Conservation (phyloP, 1,284 basidiomycete genomes). For the Golubevia sp. region DNA sequence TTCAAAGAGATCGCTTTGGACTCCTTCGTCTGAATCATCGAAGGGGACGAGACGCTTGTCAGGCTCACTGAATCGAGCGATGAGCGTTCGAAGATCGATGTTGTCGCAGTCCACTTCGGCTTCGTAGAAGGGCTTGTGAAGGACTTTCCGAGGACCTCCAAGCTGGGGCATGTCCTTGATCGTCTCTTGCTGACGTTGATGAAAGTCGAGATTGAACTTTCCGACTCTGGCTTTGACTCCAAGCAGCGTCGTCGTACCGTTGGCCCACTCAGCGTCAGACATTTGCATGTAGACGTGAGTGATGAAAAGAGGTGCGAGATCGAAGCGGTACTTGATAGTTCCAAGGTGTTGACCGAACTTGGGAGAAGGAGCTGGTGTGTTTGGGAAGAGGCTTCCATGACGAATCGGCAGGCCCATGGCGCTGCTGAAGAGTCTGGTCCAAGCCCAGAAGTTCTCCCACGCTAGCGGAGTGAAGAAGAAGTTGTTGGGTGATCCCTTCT, state of each 20-base stretch:
- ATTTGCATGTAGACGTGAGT: slow-evolving; percentile 87
- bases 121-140: slow-evolving; percentile 88
- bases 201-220: slow-evolving; percentile 84
- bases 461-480: slow-evolving; percentile 85
- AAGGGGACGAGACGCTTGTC: background rate
- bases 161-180: slow-evolving; percentile 2
- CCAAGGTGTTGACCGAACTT: slow-evolving; percentile 88
- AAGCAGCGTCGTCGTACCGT: slow-evolving; percentile 78
- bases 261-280: slow-evolving; percentile 74
- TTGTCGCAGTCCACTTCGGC: slow-evolving; percentile 81
- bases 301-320: slow-evolving; percentile 78
- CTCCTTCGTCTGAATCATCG: slow-evolving; percentile 15
- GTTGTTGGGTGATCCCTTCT: slow-evolving; percentile 67
- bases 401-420: slow-evolving; percentile 82
- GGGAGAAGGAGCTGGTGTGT: slow-evolving; percentile 74
- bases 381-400: slow-evolving; percentile 80
- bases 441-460: slow-evolving; percentile 88
- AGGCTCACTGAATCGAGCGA: slow-evolving; percentile 77
- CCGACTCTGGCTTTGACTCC: slow-evolving; percentile 82
- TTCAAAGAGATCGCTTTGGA: slow-evolving; percentile 20
- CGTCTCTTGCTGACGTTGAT: slow-evolving; percentile 84
- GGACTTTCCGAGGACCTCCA: slow-evolving; percentile 15
- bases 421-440: slow-evolving; percentile 85
- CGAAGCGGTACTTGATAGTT: slow-evolving; percentile 89
- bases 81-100: slow-evolving; percentile 77